Evolutionary conservation across 1,284 basidiomycete species (phyloP).

Genomic region (Ceratobasidium sp.): DNA sequence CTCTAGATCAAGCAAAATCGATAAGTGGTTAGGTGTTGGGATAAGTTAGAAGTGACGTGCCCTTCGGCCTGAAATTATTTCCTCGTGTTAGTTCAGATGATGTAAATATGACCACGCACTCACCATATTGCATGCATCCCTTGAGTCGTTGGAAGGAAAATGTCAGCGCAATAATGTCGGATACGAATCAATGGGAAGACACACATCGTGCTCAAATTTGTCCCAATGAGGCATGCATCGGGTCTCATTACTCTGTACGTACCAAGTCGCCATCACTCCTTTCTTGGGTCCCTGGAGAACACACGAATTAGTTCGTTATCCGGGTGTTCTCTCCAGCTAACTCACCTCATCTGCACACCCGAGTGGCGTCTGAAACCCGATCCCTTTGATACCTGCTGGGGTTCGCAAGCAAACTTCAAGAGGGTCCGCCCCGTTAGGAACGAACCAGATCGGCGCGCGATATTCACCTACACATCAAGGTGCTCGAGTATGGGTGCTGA

Average conservation of each 20-base stretch:
- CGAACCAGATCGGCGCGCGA: conserved; percentile 31
- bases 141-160: background rate
- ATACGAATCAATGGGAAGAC: background rate
- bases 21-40: background rate
- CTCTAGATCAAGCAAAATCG: conserved; percentile 5
- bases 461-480: conserved; percentile 4
- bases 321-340: background rate
- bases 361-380: conserved; percentile 38
- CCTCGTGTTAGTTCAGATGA: background rate
- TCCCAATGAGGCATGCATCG: conserved; percentile 37
- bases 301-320: background rate
- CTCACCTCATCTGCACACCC: conserved; percentile 28
- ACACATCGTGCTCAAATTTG: conserved; percentile 34
- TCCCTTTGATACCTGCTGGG: conserved; percentile 19
- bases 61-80: conserved; percentile 11
- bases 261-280: conserved; percentile 37
- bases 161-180: background rate
- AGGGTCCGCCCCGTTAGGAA: conserved; percentile 17
- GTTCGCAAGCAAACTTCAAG: conserved; percentile 18
- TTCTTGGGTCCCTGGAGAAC: conserved; percentile 31
- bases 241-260: conserved; percentile 37
- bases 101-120: conserved; percentile 2
- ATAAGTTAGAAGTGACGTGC: background rate
- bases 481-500: background rate
- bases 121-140: conserved; percentile 42